A percentile compares a stretch with the other conserved stretches of the same genome.
phyloP scores from a whole-genome alignment of 2,329 filamentous ascomycete genomes.

The Cytospora schulzeri region DNA sequence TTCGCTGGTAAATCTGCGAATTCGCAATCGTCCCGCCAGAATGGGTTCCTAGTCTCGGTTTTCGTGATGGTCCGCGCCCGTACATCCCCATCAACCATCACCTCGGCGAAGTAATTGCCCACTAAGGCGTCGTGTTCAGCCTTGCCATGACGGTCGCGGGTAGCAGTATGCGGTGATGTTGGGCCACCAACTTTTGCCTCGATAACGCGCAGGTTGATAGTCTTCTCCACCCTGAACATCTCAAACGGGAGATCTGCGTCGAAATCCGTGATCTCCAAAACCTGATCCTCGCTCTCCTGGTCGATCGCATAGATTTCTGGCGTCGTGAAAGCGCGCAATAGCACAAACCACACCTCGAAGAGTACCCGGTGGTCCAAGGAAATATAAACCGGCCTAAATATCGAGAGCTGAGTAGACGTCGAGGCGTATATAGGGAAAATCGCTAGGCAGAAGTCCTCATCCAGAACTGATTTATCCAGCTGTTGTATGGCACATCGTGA shows the following conservation, averaged over 20 bases:
- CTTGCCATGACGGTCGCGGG: conserved; percentile 38
- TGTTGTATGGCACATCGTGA: conserved; percentile 89
- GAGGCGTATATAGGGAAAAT: conserved; percentile 93
- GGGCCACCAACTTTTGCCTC: conserved; percentile 61
- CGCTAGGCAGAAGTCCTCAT: conserved; percentile 90
- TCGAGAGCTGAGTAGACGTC: conserved; percentile 69
- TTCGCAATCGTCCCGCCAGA: conserved; percentile 81
- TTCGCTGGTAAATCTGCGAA: conserved; percentile 73
- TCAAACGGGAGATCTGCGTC: conserved; percentile 47
- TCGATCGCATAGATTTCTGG: conserved; percentile 81
- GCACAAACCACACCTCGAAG: conserved; percentile 97
- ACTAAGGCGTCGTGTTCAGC: conserved; percentile 48
- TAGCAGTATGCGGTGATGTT: conserved; percentile 33
- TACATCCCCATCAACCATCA: conserved; percentile 78
- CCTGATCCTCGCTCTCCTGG: conserved; percentile 44
- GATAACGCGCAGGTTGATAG: conserved; percentile 58
- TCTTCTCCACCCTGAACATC: conserved; percentile 64
- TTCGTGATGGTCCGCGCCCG: conserved; percentile 75
- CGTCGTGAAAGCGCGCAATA: conserved; percentile 87
- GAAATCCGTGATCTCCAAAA: conserved; percentile 46
- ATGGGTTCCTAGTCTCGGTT: conserved; percentile 70
- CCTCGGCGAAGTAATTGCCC: conserved; percentile 77
- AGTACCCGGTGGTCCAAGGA: conserved; percentile 82
- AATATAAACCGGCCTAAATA: conserved; percentile 86
- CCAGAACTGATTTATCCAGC: conserved; percentile 84